A percentile compares a stretch with the other conserved stretches of the same genome.
Evolutionary conservation across 176 grass and related monocot genomes (phyloP).

Genomic region (Dendrocalamus sinicus): DNA sequence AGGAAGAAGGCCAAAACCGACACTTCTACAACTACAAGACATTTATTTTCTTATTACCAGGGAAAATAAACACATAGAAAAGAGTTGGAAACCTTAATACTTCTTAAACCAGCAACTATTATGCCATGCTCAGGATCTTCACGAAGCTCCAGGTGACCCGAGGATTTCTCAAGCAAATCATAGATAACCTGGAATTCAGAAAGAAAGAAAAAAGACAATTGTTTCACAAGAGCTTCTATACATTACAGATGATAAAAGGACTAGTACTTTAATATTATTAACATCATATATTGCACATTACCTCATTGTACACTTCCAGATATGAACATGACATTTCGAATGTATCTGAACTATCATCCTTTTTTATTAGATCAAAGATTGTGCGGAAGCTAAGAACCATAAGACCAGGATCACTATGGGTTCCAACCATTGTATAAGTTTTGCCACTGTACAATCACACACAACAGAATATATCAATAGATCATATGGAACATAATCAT

Average conservation of each 20-base stretch:
- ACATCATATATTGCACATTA: conserved; percentile 32
- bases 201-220: not conserved
- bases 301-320: conserved; percentile 99
- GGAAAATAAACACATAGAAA: conserved; percentile 28
- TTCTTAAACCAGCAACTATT: conserved; percentile 95
- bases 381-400: conserved; percentile 98
- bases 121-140: conserved; percentile 97
- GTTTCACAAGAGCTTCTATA: conserved; percentile 34
- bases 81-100: conserved; percentile 80
- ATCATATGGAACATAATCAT: not conserved
- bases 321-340: conserved; percentile 98
- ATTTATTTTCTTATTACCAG: not conserved
- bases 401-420: conserved; percentile 82
- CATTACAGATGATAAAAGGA: conserved; percentile 13
- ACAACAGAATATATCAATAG: conserved; percentile 35
- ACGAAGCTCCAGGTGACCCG: conserved; percentile 91
- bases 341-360: conserved; percentile 67
- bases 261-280: conserved; percentile 12
- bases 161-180: conserved; percentile 99
- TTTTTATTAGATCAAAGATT: conserved; percentile 97
- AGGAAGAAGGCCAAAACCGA: not conserved
- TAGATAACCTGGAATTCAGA: conserved; percentile 87
- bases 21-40: not conserved
- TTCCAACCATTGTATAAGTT: conserved; percentile 99
- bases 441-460: conserved; percentile 73